These are phyloP conservation scores for Pyrenochaeta sp. DNA, from an alignment of 2,329 filamentous ascomycete genomes.

Conservation along the genomic window DNA sequence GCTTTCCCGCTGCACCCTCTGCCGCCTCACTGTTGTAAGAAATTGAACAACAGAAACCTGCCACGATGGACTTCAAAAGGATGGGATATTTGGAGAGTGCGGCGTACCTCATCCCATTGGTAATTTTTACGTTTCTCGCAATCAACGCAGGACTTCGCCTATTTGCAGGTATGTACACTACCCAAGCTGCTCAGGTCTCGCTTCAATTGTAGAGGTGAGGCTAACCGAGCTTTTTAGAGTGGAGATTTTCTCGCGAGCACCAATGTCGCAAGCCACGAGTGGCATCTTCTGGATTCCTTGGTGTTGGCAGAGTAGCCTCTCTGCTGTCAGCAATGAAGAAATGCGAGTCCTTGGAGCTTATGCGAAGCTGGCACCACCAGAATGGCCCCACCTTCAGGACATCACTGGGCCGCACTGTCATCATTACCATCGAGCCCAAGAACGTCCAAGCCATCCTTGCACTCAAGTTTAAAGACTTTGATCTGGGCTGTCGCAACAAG, in stretches of 20 bases:
- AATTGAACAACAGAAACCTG: background rate
- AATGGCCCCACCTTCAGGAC: background rate
- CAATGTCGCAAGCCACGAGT: background rate
- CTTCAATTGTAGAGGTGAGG: background rate
- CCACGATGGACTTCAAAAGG: background rate
- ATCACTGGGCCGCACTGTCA: background rate
- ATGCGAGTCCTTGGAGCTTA: background rate
- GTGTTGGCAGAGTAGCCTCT: background rate
- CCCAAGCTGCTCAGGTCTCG: background rate
- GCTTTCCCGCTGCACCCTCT: background rate
- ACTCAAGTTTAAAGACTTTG: conserved; percentile 26
- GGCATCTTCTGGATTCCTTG: background rate
- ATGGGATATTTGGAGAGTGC: background rate
- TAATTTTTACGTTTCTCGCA: background rate
- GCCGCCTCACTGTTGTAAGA: background rate
- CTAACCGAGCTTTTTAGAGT: background rate
- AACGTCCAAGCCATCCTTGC: conserved; percentile 34
- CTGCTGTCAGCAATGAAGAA: background rate
- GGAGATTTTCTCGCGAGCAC: background rate
- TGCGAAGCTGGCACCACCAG: background rate
- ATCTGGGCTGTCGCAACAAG: conserved; percentile 25
- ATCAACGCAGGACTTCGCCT: background rate
- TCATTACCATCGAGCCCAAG: conserved; percentile 18
- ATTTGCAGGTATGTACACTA: background rate
- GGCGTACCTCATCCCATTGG: background rate